These are phyloP conservation scores for Stemphylium lycopersici DNA, from an alignment of 2,329 filamentous ascomycete genomes.

Conservation along the genomic window DNA sequence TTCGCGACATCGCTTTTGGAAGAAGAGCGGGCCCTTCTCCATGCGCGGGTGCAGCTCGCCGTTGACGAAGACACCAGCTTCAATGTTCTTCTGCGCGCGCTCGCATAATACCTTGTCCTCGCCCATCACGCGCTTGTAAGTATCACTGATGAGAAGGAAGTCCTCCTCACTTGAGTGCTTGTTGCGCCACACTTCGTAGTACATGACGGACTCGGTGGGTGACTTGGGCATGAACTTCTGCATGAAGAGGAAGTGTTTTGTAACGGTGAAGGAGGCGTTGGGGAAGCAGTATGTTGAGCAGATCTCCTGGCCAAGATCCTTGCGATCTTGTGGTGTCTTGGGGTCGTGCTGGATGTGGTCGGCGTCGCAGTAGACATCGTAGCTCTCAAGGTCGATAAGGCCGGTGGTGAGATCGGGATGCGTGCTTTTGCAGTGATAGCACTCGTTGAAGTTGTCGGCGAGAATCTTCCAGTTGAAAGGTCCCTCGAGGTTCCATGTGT, in stretches of 20 bases:
- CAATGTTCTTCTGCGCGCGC: conserved; percentile 65
- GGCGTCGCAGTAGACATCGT: conserved; percentile 46
- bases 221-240: conserved; percentile 65
- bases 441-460: conserved; percentile 69
- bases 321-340: conserved; percentile 35
- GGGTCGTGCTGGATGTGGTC: conserved; percentile 44
- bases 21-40: conserved; percentile 65
- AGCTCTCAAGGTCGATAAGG: conserved; percentile 63
- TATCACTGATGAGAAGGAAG: conserved; percentile 62
- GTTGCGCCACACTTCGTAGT: conserved; percentile 69
- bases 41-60: conserved; percentile 67
- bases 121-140: conserved; percentile 68
- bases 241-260: conserved; percentile 65
- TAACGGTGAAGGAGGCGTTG: conserved; percentile 40
- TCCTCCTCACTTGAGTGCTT: conserved; percentile 64
- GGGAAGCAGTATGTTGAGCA: conserved; percentile 43
- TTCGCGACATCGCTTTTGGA: conserved; percentile 60
- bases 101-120: conserved; percentile 70
- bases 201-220: conserved; percentile 60
- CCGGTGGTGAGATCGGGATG: conserved; percentile 63
- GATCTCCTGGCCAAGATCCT: conserved; percentile 34
- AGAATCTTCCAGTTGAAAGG: conserved; percentile 45
- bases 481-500: conserved; percentile 42
- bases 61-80: conserved; percentile 66
- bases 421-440: conserved; percentile 67